Base-by-base conservation (phyloP, 352 stramenopile genomes). In the Aphanomyces cochlioides region DNA sequence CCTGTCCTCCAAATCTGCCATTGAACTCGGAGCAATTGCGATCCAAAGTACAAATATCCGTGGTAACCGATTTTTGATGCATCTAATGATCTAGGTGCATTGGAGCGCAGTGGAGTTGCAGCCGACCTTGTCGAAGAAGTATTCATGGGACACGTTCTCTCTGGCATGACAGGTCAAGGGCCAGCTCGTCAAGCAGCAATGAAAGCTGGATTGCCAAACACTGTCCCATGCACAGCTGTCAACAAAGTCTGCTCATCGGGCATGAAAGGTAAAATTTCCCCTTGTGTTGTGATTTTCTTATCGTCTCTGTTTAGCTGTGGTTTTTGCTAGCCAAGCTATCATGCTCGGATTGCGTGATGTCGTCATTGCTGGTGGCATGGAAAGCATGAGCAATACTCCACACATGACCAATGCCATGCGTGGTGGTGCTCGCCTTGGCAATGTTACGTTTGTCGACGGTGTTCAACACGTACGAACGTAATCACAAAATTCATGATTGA, bases 231-330 rank as follows among this genome's bases (percentile, higher is more conserved):
- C 80, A 99, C 96, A 48, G 99, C 97, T 0, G 80, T 99, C 8
- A 99, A 99, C 84, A 99, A 99, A 77, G 96, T 99, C 34, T 99
- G 97, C 77, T 96, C 94, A 3, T 96, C 83, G 2, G 94, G 93
- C 39, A 97, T 98, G 90, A 98, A 98, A 69, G 66, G 66, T 72
- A 69, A 7, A 37, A 7, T 19, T 8, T 63, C 34, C 38, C 47
- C 10, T 58, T 58, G 40, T n/a, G 4, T 47, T 38, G 36, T 59
- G 56, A 5, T n/a, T 19, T 38, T 64, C 53, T n/a, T 60, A 12
- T 64, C 15, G 28, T n/a, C 34, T 38, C 45, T 1, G n/a, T 61
- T 7, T 40, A 85, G 83, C 90, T 37, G 67, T 92, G 34, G 90
- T 92, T 77, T 80, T 98, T 59, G 88, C 77, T 6, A 78, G 90